These are phyloP conservation scores for Aspergillus pseudotamarii DNA, from an alignment of 2,329 filamentous ascomycete genomes.

Conservation along the genomic window DNA sequence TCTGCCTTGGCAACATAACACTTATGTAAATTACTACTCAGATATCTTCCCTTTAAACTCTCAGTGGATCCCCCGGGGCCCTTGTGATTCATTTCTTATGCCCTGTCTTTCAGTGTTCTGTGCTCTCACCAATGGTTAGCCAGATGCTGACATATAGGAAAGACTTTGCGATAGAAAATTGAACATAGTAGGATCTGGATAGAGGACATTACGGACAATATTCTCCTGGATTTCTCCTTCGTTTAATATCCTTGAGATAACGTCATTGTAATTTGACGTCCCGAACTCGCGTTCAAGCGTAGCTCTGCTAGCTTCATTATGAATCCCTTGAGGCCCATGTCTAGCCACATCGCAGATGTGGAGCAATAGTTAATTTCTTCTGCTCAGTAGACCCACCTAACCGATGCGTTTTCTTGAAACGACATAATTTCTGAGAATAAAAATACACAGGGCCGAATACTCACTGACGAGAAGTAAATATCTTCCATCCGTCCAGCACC, in stretches of 20 bases:
- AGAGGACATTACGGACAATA: not conserved
- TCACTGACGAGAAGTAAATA: no score
- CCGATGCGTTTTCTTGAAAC: no score
- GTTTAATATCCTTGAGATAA: not conserved
- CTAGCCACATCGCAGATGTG: not conserved
- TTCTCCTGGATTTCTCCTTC: constrained; percentile 1
- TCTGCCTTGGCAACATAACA: no score
- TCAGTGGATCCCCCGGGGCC: not conserved
- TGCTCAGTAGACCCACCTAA: no score
- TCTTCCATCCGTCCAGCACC: no score
- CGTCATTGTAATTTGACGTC: not conserved
- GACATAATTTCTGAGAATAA: no score
- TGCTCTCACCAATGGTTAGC: not conserved
- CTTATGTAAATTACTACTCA: no score
- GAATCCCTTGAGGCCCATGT: not conserved
- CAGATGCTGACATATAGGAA: not conserved
- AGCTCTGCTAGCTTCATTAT: not conserved
- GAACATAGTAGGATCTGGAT: not conserved
- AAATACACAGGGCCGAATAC: no score
- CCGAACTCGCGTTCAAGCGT: constrained; percentile 1
- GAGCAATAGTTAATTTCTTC: no score
- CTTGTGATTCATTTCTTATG: constrained; percentile 2
- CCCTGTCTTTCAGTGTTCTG: not conserved
- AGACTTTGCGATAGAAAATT: not conserved
- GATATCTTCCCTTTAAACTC: not conserved